Evolutionary conservation across 306 rosid genomes (phyloP).

Genomic region (Vigna reflexopilosa): DNA sequence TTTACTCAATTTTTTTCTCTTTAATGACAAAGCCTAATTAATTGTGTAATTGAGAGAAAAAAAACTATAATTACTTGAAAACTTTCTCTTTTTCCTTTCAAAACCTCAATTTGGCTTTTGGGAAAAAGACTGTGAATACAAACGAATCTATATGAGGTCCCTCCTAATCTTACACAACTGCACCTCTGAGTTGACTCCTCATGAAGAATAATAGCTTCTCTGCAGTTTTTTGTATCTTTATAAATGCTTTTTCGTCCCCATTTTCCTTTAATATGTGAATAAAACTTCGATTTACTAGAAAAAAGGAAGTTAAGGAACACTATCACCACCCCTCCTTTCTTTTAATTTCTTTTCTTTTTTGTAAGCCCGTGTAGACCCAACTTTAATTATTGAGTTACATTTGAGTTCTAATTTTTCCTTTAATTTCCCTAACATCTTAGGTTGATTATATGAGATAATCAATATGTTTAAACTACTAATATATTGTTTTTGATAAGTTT

Average conservation of each 20-base stretch:
- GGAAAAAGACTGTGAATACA: constrained; percentile 44
- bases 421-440: no score
- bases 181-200: constrained; percentile 52
- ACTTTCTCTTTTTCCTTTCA: constrained; percentile 32
- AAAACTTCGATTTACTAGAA: neutral
- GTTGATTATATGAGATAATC: no score
- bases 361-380: no score
- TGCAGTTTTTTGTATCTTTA: constrained; percentile 2
- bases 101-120: constrained; percentile 37
- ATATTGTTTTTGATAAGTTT: no score
- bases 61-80: constrained; percentile 29
- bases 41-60: no score
- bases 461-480: no score
- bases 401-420: no score
- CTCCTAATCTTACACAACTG: constrained; percentile 18
- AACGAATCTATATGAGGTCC: constrained; percentile 48
- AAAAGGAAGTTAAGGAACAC: neutral
- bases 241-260: neutral
- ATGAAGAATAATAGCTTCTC: constrained; percentile 32
- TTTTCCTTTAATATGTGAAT: neutral
- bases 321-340: neutral
- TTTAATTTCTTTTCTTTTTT: no score
- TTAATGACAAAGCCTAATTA: constrained; percentile 29
- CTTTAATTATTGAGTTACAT: no score
- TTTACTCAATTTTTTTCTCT: no score